phyloP scores from a whole-genome alignment of 116 monocot genomes.

The Posidonia oceanica region DNA sequence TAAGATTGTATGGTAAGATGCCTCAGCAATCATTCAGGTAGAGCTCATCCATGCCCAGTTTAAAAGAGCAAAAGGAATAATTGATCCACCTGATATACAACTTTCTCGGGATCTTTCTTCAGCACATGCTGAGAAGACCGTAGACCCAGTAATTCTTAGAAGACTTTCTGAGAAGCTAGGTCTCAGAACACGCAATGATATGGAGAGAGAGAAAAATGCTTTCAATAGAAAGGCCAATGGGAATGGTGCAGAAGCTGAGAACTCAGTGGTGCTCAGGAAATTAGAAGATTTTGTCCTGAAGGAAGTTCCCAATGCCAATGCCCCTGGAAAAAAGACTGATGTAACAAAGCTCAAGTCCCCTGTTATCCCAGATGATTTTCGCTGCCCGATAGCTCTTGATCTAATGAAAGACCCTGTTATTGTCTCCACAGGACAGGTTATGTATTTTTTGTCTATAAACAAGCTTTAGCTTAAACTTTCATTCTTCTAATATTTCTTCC shows the following conservation, averaged over 20 bases:
- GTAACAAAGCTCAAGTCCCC: slow-evolving; percentile 43
- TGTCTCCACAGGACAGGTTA: slow-evolving; percentile 91
- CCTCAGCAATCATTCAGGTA: slow-evolving; percentile 26
- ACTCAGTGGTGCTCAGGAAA: slow-evolving; percentile 34
- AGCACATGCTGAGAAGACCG: slow-evolving; percentile 15
- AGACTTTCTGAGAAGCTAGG: slow-evolving; percentile 70
- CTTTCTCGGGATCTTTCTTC: slow-evolving; percentile 30
- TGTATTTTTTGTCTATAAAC: not conserved
- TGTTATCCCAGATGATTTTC: slow-evolving; percentile 89
- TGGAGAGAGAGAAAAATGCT: slow-evolving; percentile 68
- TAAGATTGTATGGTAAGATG: not conserved
- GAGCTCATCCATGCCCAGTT: slow-evolving; percentile 75
- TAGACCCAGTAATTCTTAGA: slow-evolving; percentile 32
- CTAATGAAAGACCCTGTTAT: slow-evolving; percentile 95
- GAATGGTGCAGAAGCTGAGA: slow-evolving; percentile 29
- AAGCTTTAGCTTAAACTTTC: not conserved
- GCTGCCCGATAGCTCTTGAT: slow-evolving; percentile 91
- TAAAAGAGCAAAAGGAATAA: slow-evolving; percentile 46
- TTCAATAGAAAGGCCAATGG: slow-evolving; percentile 56
- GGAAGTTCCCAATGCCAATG: slow-evolving; percentile 28
- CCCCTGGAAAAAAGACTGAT: slow-evolving; percentile 19
- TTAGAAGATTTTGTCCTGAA: slow-evolving; percentile 40
- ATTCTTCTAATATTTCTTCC: not conserved
- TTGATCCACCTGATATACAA: slow-evolving; percentile 38
- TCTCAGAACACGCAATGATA: slow-evolving; percentile 52